These are phyloP conservation scores for Syzygium aqueum DNA, from an alignment of 345 rosid species.

Conservation along the genomic window DNA sequence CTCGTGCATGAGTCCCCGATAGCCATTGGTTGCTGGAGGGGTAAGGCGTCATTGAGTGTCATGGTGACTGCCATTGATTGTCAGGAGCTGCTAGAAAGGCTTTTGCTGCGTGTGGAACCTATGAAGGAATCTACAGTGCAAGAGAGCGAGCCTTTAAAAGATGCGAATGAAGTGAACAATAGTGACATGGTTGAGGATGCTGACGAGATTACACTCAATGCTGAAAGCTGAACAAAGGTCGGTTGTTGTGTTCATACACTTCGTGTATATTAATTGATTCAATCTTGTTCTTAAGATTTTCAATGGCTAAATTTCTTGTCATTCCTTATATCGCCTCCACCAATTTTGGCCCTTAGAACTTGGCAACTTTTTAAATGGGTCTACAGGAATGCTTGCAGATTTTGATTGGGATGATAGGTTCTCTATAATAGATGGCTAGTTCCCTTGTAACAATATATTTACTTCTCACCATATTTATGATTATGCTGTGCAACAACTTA, in stretches of 20 bases:
- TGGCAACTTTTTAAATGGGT: neutral
- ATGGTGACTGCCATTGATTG: conserved; percentile 86
- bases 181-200: neutral
- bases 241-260: neutral
- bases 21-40: conserved; percentile 97
- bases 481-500: neutral
- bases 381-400: neutral
- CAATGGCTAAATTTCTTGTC: neutral
- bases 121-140: conserved; percentile 7
- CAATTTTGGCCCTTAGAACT: neutral
- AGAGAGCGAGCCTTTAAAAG: conserved; percentile 8
- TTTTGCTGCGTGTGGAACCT: conserved; percentile 30
- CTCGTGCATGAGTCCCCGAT: conserved; percentile 38
- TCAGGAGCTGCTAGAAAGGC: conserved; percentile 69
- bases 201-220: neutral
- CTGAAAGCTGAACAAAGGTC: neutral
- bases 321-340: neutral
- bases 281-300: neutral
- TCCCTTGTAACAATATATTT: neutral
- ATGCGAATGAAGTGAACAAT: conserved; percentile 4
- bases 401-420: neutral
- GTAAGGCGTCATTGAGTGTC: conserved; percentile 62
- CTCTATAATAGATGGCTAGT: neutral
- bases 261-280: neutral
- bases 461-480: neutral